These are phyloP conservation scores for Lyophyllum atratum DNA, from an alignment of 768 basidiomycete species.

Conservation along the genomic window DNA sequence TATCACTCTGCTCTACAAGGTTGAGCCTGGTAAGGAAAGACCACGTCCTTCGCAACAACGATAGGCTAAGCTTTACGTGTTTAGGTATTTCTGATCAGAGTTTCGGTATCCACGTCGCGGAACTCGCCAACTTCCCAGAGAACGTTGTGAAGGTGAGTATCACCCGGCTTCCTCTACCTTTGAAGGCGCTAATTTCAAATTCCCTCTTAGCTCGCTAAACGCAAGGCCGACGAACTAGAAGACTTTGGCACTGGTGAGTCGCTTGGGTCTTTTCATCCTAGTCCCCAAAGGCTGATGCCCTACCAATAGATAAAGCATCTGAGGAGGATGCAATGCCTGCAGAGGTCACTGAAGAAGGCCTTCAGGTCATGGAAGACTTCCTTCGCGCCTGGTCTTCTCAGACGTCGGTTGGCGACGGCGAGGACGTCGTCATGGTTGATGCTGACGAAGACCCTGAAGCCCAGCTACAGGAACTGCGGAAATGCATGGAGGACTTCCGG, in stretches of 20 bases:
- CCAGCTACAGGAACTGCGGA: slow-evolving; percentile 55
- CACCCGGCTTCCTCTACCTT: background rate
- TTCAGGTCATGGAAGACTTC: slow-evolving; percentile 78
- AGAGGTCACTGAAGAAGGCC: slow-evolving; percentile 75
- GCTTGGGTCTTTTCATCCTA: too few relatives aligned
- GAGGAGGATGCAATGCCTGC: slow-evolving; percentile 47
- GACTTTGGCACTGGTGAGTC: slow-evolving; percentile 59
- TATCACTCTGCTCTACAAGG: slow-evolving; percentile 93
- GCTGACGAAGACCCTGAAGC: slow-evolving; percentile 32
- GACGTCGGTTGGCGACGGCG: slow-evolving; percentile 46
- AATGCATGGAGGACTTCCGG: slow-evolving; percentile 64
- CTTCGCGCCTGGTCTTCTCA: slow-evolving; percentile 59
- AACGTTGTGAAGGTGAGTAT: slow-evolving; percentile 80
- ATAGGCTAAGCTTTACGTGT: background rate
- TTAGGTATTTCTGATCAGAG: slow-evolving; percentile 93
- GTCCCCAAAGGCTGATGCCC: background rate
- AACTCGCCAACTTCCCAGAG: slow-evolving; percentile 97
- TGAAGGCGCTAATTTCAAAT: background rate
- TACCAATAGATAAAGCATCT: slow-evolving; percentile 1
- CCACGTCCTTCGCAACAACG: background rate
- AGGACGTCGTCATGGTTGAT: slow-evolving; percentile 48
- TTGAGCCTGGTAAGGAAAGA: slow-evolving; percentile 72
- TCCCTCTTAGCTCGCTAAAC: slow-evolving; percentile 70
- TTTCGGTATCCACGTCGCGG: slow-evolving; percentile 97
- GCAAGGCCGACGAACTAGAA: slow-evolving; percentile 90